These are phyloP conservation scores for Mimosa bimucronata DNA, from an alignment of 306 rosid genomes.

Conservation along the genomic window DNA sequence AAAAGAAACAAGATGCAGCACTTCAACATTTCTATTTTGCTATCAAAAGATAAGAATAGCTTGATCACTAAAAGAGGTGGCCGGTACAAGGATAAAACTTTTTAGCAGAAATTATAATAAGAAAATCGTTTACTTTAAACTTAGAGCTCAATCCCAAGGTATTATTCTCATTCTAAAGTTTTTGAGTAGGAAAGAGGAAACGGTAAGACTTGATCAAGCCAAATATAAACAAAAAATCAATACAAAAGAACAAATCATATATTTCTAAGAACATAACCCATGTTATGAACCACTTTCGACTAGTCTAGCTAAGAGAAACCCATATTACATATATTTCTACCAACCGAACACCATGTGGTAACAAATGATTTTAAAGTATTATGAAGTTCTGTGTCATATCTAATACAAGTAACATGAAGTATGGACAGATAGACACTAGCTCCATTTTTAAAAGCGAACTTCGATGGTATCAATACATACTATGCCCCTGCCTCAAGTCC, in stretches of 20 bases:
- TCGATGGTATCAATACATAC: background rate
- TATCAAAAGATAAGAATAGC: background rate
- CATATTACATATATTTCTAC: background rate
- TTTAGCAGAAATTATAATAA: background rate
- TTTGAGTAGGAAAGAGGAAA: background rate
- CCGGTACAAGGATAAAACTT: background rate
- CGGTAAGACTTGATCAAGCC: background rate
- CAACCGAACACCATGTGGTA: background rate
- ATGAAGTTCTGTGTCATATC: background rate
- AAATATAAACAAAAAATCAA: conserved; percentile 7
- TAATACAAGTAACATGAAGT: background rate
- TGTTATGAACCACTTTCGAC: background rate
- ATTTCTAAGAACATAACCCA: background rate
- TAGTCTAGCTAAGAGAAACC: background rate
- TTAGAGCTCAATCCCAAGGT: conserved; percentile 4
- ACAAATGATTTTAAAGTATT: background rate
- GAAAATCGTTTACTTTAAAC: background rate
- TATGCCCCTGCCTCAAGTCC: background rate
- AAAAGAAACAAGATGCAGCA: conserved; percentile 4
- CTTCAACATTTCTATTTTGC: background rate
- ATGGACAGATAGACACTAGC: background rate
- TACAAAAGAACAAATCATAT: background rate
- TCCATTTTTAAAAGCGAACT: background rate
- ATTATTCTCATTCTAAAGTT: background rate
- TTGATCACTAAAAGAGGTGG: background rate